Base-by-base conservation (phyloP, 345 rosid species). In the Bretschneidera sinensis region DNA sequence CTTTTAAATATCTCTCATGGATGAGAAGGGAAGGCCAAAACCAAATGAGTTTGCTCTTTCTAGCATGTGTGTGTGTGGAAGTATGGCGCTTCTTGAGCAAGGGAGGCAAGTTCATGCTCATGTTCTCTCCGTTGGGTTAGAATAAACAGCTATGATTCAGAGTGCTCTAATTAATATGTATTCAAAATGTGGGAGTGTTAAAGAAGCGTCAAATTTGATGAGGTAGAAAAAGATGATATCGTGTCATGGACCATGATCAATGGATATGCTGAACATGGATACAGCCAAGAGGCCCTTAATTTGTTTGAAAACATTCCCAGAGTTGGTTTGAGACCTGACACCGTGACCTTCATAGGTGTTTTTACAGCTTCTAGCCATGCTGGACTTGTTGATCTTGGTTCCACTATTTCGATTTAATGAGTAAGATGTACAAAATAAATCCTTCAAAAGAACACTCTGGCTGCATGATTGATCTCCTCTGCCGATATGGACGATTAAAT, bases 261-360 rank as follows among this genome's bases (percentile, higher is more conserved):
- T 60, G 97, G 91, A 51, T 87, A 75, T 66, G 97, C 98, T 61
- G 98, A 92, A 51, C 94, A 92, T 56, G 98, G 98, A 28, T 74
- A 70, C 64, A 66, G 95, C 74, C 54, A 63, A 34, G 86, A 89
- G 75, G 97, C 91, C 33, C 76, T 92, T 67, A 64, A 74, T 59
- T 73, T 89, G 71, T 92, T 92, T 51, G 84, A 89, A 65, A 87
- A 78, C 75, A 75, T 89, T 62, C 67, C 73, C 25, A 58, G 35
- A 19, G 54, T 66, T 64, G 81, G 90, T 55, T 58, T 85, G 71
- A 83, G 69, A 68, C 98, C 97, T 5, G 98, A 92, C 55, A 48
- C 81, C 10, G 86, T 92, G 68, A 67, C 88, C 43, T 89, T 85
- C 70, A 82, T 92, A 63, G 96, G 96, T 45, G 85, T 92, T 63